Base-by-base conservation (phyloP, 495 filamentous ascomycete genomes). In the Antarctomyces pellizariae region DNA sequence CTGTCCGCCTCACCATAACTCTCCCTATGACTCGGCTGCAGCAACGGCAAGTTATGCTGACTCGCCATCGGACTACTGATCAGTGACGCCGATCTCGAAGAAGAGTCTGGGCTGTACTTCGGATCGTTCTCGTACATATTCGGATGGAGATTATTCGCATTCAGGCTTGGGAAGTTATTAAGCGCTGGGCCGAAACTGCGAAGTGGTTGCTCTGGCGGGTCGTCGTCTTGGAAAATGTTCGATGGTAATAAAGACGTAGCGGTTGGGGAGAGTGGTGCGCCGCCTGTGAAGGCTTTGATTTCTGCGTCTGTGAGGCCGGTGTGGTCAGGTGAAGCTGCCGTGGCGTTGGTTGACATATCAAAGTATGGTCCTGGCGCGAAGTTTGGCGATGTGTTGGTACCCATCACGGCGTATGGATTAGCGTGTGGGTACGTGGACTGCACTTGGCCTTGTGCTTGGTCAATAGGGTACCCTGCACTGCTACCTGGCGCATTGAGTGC, bases 221-320 rank as follows among this genome's bases (percentile, higher is more conserved):
- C 78, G 24, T 83, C 78, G 32, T 80, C 65, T 2, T 73, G 49
- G 36, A 90, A 67, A 29, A 90, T 65, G 35, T 76, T 73, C 1
- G 76, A 79, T 13, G 79, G 79, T 13, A 90, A 50, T 14, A 86
- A 54, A 13, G 71, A 57, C 26, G 75, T 64, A 5, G 79, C 79
- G 7, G 75, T 73, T 14, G 79, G 79, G 36, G 77, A 84, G 46
- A 86, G 74, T 16, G 76, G 72, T 11, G 67, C 71, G 21, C 68
- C 62, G 19, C 49, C 66, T 28, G 57, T 61, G 22, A 67, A 49
- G 16, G 44, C 42, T 18, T 48, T 45, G 18, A 52, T 36, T 29
- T 47, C 44, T 5, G 48, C 49, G 13, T 64, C 59, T 9, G 53
- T 55, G 18, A 50, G 44, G 16, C 39, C 32, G 8, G 31, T 36